A percentile compares a stretch with the other conserved stretches of the same genome.
Conservation (phyloP, 495 filamentous ascomycete genomes). For the Delitschia confertaspora region DNA sequence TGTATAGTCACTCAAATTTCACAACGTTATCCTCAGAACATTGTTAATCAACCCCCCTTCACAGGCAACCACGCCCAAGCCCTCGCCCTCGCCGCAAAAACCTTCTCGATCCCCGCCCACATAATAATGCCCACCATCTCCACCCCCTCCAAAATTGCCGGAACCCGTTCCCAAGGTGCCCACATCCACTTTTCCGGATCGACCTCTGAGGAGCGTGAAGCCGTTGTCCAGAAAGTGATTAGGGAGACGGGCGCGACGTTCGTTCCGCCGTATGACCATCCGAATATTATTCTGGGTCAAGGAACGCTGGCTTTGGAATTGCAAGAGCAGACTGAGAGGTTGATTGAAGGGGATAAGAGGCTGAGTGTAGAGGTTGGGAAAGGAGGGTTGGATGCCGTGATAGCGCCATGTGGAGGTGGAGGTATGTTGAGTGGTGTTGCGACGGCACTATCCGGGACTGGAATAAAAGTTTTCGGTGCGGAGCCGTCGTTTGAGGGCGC, state of each 20-base stretch:
- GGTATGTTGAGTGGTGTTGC: constrained; percentile 81
- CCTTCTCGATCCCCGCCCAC: constrained; percentile 55
- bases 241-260: constrained; percentile 62
- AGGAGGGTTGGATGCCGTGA: constrained; percentile 58
- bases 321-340: constrained; percentile 54
- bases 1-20: too few relatives aligned
- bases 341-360: constrained; percentile 34
- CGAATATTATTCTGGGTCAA: constrained; percentile 83
- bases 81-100: constrained; percentile 73
- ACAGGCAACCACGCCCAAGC: constrained; percentile 94
- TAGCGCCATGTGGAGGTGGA: constrained; percentile 81
- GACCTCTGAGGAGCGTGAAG: constrained; percentile 73
- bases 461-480: constrained; percentile 73
- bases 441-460: constrained; percentile 58
- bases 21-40: too few relatives aligned
- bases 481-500: constrained; percentile 80
- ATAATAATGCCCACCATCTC: constrained; percentile 88
- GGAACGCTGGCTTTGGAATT: constrained; percentile 84
- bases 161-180: constrained; percentile 65
- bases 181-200: constrained; percentile 74
- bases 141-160: constrained; percentile 76
- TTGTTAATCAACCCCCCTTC: not conserved
- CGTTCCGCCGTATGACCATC: constrained; percentile 86
- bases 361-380: constrained; percentile 11
- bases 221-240: constrained; percentile 57